Evolutionary conservation across 441 rosid genomes (phyloP), one percentile per base, ranked within the genome.

Genomic region (Populus hybrid): DNA sequence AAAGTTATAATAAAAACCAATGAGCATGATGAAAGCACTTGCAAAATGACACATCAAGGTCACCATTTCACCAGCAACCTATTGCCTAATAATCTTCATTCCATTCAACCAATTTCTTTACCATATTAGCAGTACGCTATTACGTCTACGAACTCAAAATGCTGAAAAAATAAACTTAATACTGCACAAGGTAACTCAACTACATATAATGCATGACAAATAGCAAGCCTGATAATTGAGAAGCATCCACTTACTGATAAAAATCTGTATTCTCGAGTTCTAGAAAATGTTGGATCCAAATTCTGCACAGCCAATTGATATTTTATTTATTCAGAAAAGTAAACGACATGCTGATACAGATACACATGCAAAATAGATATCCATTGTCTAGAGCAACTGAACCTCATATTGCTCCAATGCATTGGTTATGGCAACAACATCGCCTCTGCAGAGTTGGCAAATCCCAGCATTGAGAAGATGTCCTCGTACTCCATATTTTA

Each of bases 381-480:
- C 18, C 32, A 26, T 18, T n/a, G 18, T 21, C 28, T 24, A n/a
- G 21, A 38, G 46, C 38, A 81, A 67, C n/a, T 70, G 72, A 73
- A 91, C 98, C 94, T 92, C 91, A 80, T 93, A 95, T 80, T 86
- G 88, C 83, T 95, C 95, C 77, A 95, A 85, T 10, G 97, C 95
- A 83, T 91, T 93, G 46, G 85, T 84, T 72, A 95, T 90, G 73
- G 98, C 91, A 81, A 90, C 92, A 83, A 88, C 85, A 77, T 95
- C 97, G 0, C 89, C 91, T 85, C 88, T 92, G 88, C 98, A 92
- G 57, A 93, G 93, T 74, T 90, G 94, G 83, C 98, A 92, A 77
- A 95, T 77, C 73, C 98, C 98, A 76, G 97, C 97, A 84, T 88
- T 95, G 75, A 95, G 93, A 85, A 95, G 94, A 85, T 93, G 92